Evolutionary conservation across 1,284 basidiomycete species (phyloP), one percentile per base, ranked within the genome.

Genomic region (Sanguinoderma infundibulare): DNA sequence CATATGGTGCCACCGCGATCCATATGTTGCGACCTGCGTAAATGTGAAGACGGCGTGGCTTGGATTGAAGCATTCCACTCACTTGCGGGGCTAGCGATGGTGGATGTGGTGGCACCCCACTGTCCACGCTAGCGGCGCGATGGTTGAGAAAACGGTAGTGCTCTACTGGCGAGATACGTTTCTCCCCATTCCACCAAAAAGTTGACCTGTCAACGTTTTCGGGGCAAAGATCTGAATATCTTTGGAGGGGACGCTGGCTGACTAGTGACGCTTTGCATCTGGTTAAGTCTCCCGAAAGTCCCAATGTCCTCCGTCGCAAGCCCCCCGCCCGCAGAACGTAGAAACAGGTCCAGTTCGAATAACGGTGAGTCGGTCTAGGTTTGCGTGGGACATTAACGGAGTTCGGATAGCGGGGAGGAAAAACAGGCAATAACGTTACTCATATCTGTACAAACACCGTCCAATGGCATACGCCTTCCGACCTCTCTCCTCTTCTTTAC

Each of bases 381-480:
- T 15, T 6, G 26, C 30, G 15, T 10, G 46, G n/a, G 35, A 36
- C n/a, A 28, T 51, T 15, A 22, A 51, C 32, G 12, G 35, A 51
- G n/a, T 7, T 22, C 35, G 49, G 24, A n/a, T 51, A 28, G 46
- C 10, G 34, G 8, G 20, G 36, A 32, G 24, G n/a, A 36, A 35
- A 15, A 49, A 40, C 30, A 57, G 15, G 30, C 39, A 60, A 63
- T 63, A 66, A 66, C 53, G 49, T 63, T 66, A 66, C 57, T 55
- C 46, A 60, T 63, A 66, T 56, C 60, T 26, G 35, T 66, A 66
- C 64, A 66, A 22, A 55, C 61, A 59, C 22, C 17, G 42, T 28
- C 55, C 55, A 40, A 15, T 28, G 46, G n/a, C 46, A 47, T 47
- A 30, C 26, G 9, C 46, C 28, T n/a, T 30, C 46, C 46, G 14